These are phyloP conservation scores for Oryza officinalis DNA, from an alignment of 176 grass and related monocot species.

Conservation along the genomic window DNA sequence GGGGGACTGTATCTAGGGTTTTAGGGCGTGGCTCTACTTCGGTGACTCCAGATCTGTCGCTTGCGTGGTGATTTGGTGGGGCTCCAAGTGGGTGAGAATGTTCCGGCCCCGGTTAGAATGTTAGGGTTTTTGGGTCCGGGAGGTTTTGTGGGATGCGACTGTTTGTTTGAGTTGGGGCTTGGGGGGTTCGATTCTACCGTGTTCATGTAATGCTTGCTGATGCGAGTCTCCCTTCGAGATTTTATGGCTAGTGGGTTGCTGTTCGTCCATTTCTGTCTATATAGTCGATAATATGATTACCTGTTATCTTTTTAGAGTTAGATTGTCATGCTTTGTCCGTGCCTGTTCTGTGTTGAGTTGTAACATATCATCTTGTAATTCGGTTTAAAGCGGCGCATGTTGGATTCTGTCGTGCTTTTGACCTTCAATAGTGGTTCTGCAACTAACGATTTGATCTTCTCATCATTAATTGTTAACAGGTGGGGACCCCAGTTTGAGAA, in stretches of 20 bases:
- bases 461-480: slow-evolving; percentile 47
- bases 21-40: slow-evolving; percentile 19
- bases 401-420: background rate
- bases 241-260: background rate
- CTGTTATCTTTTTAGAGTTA: background rate
- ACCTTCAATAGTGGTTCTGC: background rate
- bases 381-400: background rate
- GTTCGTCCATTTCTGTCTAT: background rate
- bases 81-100: background rate
- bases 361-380: background rate
- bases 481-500: slow-evolving; percentile 82
- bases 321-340: background rate
- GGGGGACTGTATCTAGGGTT: slow-evolving; percentile 43
- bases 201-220: background rate
- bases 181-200: background rate
- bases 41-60: slow-evolving; percentile 19
- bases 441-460: slow-evolving; percentile 33
- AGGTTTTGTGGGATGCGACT: slow-evolving; percentile 19
- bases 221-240: background rate
- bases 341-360: background rate
- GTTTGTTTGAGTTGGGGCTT: background rate
- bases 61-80: slow-evolving; percentile 21
- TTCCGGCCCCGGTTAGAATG: background rate
- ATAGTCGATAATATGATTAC: background rate
- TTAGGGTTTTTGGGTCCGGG: slow-evolving; percentile 50